These are phyloP conservation scores for Pseudozyma thailandica DNA, from an alignment of 1,284 basidiomycete genomes.

Conservation along the genomic window DNA sequence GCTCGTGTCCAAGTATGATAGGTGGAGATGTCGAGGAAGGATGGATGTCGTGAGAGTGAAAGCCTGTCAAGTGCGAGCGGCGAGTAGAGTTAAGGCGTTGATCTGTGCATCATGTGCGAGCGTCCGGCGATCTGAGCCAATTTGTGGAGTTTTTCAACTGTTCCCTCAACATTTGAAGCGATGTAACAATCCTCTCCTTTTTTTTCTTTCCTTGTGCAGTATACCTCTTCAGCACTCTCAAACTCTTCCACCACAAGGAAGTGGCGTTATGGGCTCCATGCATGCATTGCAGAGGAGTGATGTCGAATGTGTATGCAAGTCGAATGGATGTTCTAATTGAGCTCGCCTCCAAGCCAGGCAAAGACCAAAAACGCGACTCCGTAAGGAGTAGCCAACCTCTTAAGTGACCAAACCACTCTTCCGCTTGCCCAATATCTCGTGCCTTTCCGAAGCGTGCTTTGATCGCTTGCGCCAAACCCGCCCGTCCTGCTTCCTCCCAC, in stretches of 20 bases:
- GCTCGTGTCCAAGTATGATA: background rate
- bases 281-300: background rate
- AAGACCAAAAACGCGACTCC: conserved; percentile 64
- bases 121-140: background rate
- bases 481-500: conserved; percentile 2
- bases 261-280: background rate
- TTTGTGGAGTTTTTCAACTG: conserved; percentile 8
- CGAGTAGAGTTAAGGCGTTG: background rate
- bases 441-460: conserved; percentile 28
- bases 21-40: background rate
- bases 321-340: conserved; percentile 16
- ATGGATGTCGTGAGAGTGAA: conserved; percentile 23
- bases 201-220: background rate
- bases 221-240: no score
- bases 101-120: conserved; percentile 22
- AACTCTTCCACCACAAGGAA: no score
- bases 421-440: conserved; percentile 53
- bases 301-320: background rate
- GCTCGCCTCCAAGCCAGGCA: conserved; percentile 66
- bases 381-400: conserved; percentile 60
- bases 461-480: conserved; percentile 26
- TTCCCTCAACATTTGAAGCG: background rate
- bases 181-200: background rate
- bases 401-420: conserved; percentile 54
- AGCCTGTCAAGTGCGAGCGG: background rate